Evolutionary conservation across 2,329 filamentous ascomycete species (phyloP).

Genomic region (Aureobasidium sp.): DNA sequence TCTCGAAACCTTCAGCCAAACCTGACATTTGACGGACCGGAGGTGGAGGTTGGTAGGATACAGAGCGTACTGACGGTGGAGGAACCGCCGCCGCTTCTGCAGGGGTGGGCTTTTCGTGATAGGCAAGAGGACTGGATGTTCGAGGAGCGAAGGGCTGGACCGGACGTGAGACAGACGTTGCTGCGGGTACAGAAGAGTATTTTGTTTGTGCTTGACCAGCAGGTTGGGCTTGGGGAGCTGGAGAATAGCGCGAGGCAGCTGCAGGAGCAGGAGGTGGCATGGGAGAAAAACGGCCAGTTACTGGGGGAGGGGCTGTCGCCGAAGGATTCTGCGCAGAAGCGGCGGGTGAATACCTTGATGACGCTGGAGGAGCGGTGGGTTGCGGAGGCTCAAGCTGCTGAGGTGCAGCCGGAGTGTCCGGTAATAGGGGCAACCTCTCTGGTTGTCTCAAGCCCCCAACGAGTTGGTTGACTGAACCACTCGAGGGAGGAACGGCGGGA

Average conservation of each 20-base stretch:
- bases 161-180: conserved; percentile 27
- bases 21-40: conserved; percentile 3
- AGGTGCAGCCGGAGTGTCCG: conserved; percentile 30
- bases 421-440: conserved; percentile 34
- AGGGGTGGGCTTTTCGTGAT: conserved; percentile 31
- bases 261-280: conserved; percentile 38
- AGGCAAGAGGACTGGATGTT: conserved; percentile 58
- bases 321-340: conserved; percentile 28
- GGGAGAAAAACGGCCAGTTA: conserved; percentile 26
- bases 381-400: conserved; percentile 27
- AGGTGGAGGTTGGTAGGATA: conserved; percentile 14
- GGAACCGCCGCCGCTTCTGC: conserved; percentile 25
- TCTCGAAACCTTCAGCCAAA: background rate
- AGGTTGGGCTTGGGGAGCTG: conserved; percentile 37
- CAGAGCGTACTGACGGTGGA: conserved; percentile 3
- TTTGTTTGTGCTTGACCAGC: conserved; percentile 31
- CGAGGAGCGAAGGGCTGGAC: conserved; percentile 53
- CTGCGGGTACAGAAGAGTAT: conserved; percentile 33
- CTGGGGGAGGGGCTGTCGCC: conserved; percentile 21
- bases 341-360: conserved; percentile 27
- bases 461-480: conserved; percentile 23
- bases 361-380: conserved; percentile 24
- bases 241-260: conserved; percentile 51
- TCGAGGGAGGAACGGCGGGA: conserved; percentile 22
- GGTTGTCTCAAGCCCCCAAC: conserved; percentile 34